A percentile compares a stretch with the other conserved stretches of the same genome.
phyloP scores from a whole-genome alignment of 768 basidiomycete species.

The Boletus fagicola region DNA sequence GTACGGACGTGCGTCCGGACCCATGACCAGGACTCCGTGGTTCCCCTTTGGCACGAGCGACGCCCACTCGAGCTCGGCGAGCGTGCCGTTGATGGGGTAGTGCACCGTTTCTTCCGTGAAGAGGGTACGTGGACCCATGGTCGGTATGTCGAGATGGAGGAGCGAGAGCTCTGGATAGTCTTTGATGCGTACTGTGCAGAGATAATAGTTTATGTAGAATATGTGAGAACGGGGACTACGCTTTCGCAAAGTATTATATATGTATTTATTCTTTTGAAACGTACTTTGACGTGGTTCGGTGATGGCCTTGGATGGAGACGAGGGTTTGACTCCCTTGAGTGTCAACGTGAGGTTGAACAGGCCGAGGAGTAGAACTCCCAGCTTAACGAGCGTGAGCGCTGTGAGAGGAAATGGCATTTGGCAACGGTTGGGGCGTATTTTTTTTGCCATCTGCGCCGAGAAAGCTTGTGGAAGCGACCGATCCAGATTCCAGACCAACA shows the following conservation, averaged over 20 bases:
- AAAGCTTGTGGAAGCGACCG: neutral
- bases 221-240: neutral
- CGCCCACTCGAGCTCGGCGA: constrained; percentile 26
- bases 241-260: neutral
- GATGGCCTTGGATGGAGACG: neutral
- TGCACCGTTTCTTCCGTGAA: constrained; percentile 26
- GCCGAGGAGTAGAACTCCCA: constrained; percentile 20
- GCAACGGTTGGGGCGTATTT: neutral
- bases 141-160: constrained; percentile 17
- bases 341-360: constrained; percentile 15
- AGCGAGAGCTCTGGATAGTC: constrained; percentile 9
- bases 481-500: neutral
- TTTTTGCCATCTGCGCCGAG: too few species aligned
- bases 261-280: neutral
- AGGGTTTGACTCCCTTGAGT: neutral
- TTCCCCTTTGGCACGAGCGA: constrained; percentile 22
- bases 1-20: constrained; percentile 10
- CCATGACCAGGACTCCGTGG: constrained; percentile 20
- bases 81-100: constrained; percentile 23
- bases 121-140: constrained; percentile 3
- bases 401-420: neutral
- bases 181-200: constrained; percentile 12
- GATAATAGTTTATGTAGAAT: too few species aligned
- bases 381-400: constrained; percentile 21
- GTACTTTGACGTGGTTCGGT: constrained; percentile 15